Evolutionary conservation across 768 basidiomycete genomes (phyloP).

Genomic region (Podaxis sp.): DNA sequence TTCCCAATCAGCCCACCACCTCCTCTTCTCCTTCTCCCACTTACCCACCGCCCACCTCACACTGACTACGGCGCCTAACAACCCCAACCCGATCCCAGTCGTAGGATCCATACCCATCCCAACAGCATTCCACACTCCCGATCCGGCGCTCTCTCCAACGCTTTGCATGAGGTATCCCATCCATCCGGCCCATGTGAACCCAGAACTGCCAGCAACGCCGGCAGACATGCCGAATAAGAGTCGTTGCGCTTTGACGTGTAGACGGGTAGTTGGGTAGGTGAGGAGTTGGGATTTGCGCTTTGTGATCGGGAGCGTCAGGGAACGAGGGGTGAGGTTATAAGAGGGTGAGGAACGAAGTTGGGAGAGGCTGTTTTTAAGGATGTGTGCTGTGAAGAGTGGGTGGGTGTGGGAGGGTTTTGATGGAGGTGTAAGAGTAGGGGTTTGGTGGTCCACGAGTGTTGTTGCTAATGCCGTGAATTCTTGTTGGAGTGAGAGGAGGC

Average conservation of each 20-base stretch:
- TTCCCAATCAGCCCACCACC: conserved; percentile 68
- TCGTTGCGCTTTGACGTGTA: conserved; percentile 66
- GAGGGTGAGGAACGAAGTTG: conserved; percentile 49
- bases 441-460: conserved; percentile 21
- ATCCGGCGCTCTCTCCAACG: conserved; percentile 32
- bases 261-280: conserved; percentile 49
- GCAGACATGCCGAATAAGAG: conserved; percentile 49
- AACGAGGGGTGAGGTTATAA: conserved; percentile 40
- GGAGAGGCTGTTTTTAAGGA: conserved; percentile 57
- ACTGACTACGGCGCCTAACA: conserved; percentile 45
- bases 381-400: conserved; percentile 41
- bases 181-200: conserved; percentile 64
- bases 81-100: conserved; percentile 60
- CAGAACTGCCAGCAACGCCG: conserved; percentile 46
- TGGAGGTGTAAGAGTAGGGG: not conserved
- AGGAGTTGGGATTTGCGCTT: conserved; percentile 52
- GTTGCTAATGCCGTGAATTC: conserved; percentile 40
- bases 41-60: conserved; percentile 61
- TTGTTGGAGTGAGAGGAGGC: conserved; percentile 47
- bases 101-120: conserved; percentile 46
- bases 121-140: conserved; percentile 13
- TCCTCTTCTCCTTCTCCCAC: conserved; percentile 67
- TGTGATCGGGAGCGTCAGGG: conserved; percentile 50
- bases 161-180: conserved; percentile 43
- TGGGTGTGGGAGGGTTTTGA: not conserved